Conservation (phyloP, 805 yeast genomes). For the Metschnikowia chrysomelidarum region DNA sequence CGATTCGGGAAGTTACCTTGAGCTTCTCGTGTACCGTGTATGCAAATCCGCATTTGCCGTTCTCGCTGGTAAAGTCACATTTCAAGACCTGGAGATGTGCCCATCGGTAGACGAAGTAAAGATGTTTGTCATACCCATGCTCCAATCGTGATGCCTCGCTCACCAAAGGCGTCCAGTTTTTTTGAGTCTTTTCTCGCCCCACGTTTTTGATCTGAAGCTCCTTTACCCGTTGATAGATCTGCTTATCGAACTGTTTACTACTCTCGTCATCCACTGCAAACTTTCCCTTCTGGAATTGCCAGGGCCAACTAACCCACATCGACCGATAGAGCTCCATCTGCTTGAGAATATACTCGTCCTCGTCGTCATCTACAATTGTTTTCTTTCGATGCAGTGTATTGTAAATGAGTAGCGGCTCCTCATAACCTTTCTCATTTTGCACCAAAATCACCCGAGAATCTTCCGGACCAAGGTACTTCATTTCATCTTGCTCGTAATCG, state of each 20-base stretch:
- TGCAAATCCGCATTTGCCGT: constrained; percentile 25
- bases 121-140: constrained; percentile 25
- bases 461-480: constrained; percentile 44
- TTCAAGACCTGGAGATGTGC: constrained; percentile 27
- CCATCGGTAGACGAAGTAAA: constrained; percentile 37
- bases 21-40: constrained; percentile 7
- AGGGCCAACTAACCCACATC: constrained; percentile 16
- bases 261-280: constrained; percentile 3
- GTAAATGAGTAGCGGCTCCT: constrained; percentile 48
- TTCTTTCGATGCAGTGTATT: constrained; percentile 28
- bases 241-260: constrained; percentile 4
- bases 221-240: constrained; percentile 7
- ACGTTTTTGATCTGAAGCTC: constrained; percentile 14
- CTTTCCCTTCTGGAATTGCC: constrained; percentile 17
- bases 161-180: constrained; percentile 42
- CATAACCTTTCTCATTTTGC: constrained; percentile 30
- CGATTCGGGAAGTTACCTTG: constrained; percentile 16
- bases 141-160: constrained; percentile 20
- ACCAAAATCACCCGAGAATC: constrained; percentile 46
- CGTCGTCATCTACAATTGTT: constrained; percentile 10
- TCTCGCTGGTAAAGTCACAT: constrained; percentile 25
- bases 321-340: constrained; percentile 7
- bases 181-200: constrained; percentile 21
- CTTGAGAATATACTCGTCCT: constrained; percentile 8
- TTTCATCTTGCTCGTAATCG: constrained; percentile 14